Conservation (phyloP, 768 basidiomycete species). For the Boletus bicolor region DNA sequence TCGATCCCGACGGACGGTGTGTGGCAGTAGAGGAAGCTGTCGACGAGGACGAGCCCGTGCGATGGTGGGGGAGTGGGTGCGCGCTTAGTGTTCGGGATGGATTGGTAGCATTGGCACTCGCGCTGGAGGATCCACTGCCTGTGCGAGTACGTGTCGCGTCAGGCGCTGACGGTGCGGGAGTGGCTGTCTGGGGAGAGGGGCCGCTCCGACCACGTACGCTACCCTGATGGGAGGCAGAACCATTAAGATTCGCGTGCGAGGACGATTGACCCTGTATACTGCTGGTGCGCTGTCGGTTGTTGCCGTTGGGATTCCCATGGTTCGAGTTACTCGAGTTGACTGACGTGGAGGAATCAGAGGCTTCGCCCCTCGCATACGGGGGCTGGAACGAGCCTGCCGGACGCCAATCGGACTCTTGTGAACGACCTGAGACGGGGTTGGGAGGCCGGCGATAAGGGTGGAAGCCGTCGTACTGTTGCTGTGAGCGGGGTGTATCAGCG, state of each 20-base stretch:
- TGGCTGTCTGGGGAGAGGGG: slow-evolving; percentile 28
- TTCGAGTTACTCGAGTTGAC: slow-evolving; percentile 59
- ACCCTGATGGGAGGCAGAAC: slow-evolving; percentile 30
- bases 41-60: slow-evolving; percentile 31
- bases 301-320: slow-evolving; percentile 19
- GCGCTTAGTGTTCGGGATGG: slow-evolving; percentile 16
- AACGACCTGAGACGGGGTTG: slow-evolving; percentile 27
- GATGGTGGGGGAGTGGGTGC: slow-evolving; percentile 32
- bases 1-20: slow-evolving; percentile 27
- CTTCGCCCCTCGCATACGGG: slow-evolving; percentile 77
- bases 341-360: slow-evolving; percentile 75
- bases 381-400: slow-evolving; percentile 54
- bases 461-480: slow-evolving; percentile 45
- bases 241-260: slow-evolving; percentile 37
- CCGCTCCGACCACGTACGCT: slow-evolving; percentile 38
- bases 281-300: slow-evolving; percentile 60
- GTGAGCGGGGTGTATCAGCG: slow-evolving; percentile 21
- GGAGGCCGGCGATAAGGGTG: slow-evolving; percentile 80
- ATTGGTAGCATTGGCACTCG: slow-evolving; percentile 10
- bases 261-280: slow-evolving; percentile 71
- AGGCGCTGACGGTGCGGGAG: slow-evolving; percentile 22
- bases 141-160: slow-evolving; percentile 31
- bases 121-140: slow-evolving; percentile 29
- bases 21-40: slow-evolving; percentile 17
- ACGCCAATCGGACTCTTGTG: slow-evolving; percentile 47